Evolutionary conservation across 1,284 basidiomycete genomes (phyloP).

Genomic region (Marasmius oreades): DNA sequence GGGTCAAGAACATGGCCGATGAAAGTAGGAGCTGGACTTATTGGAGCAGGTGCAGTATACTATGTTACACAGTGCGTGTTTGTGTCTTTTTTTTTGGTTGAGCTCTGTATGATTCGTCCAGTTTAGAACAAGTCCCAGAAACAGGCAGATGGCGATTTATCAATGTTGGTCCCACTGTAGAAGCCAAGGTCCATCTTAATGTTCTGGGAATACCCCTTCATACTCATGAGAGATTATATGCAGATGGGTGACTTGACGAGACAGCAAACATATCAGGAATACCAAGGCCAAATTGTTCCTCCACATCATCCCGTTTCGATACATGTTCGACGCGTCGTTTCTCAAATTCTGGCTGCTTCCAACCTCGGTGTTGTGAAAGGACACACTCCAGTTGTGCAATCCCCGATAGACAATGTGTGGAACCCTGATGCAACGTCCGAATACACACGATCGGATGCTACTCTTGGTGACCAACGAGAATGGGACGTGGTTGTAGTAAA

Average conservation of each 20-base stretch:
- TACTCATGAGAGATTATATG: background rate
- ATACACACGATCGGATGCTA: slow-evolving; percentile 28
- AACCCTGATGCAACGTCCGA: slow-evolving; percentile 26
- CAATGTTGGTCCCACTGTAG: slow-evolving; percentile 59
- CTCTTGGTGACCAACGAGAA: slow-evolving; percentile 32
- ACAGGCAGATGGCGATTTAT: slow-evolving; percentile 87
- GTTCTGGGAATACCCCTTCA: background rate
- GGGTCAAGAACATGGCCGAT: slow-evolving; percentile 9
- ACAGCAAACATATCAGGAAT: slow-evolving; percentile 51
- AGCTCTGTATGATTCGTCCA: slow-evolving; percentile 25
- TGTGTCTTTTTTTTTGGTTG: too few species aligned
- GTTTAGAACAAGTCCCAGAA: slow-evolving; percentile 77
- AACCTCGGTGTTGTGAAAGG: slow-evolving; percentile 63
- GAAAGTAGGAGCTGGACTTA: slow-evolving; percentile 12
- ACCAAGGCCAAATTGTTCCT: slow-evolving; percentile 60
- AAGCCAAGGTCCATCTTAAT: slow-evolving; percentile 42
- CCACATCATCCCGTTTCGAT: slow-evolving; percentile 61
- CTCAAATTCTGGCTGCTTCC: slow-evolving; percentile 70
- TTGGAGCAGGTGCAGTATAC: slow-evolving; percentile 7
- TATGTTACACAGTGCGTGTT: slow-evolving; percentile 12
- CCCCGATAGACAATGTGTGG: slow-evolving; percentile 18
- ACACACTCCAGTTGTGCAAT: background rate
- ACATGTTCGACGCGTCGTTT: slow-evolving; percentile 69
- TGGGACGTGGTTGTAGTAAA: slow-evolving; percentile 85
- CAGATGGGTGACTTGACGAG: slow-evolving; percentile 52